phyloP scores from a whole-genome alignment of 768 basidiomycete genomes.

The Russula vinacea region DNA sequence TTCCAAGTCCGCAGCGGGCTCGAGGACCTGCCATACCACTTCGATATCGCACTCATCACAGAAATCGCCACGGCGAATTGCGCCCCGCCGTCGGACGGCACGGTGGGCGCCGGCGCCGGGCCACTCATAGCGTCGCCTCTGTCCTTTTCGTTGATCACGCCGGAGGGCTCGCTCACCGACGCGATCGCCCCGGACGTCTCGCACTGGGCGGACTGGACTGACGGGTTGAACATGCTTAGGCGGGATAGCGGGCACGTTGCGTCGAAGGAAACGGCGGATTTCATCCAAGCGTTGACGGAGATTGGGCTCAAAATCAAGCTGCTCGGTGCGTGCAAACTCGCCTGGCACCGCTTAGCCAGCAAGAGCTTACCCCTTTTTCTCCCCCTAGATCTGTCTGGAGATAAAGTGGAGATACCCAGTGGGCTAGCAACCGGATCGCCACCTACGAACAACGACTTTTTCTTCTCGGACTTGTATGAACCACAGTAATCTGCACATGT shows the following conservation, averaged over 20 bases:
- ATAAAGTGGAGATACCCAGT: conserved; percentile 85
- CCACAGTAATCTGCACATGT: conserved; percentile 23
- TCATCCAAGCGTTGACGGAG: conserved; percentile 83
- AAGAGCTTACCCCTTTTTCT: neutral
- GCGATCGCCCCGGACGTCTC: conserved; percentile 50
- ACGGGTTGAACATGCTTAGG: conserved; percentile 84
- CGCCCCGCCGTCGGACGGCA: conserved; percentile 59
- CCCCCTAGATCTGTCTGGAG: conserved; percentile 73
- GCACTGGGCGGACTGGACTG: conserved; percentile 91
- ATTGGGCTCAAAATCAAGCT: conserved; percentile 90
- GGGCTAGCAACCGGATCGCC: conserved; percentile 74
- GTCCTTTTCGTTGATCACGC: conserved; percentile 36
- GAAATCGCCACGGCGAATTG: conserved; percentile 78
- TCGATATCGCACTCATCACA: conserved; percentile 75
- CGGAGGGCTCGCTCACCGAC: conserved; percentile 37
- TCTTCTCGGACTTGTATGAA: conserved; percentile 63
- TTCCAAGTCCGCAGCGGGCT: conserved; percentile 75
- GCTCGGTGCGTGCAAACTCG: conserved; percentile 53
- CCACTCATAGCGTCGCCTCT: conserved; percentile 34
- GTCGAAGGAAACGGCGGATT: conserved; percentile 81
- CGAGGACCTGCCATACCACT: conserved; percentile 83
- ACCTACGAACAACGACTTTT: conserved; percentile 77
- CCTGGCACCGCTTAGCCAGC: too few species aligned
- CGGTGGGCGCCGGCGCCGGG: conserved; percentile 28
- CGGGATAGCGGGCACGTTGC: conserved; percentile 78